Base-by-base conservation (phyloP, 192 early-diverging fungal species). In the Irineochytrium annulatum region DNA sequence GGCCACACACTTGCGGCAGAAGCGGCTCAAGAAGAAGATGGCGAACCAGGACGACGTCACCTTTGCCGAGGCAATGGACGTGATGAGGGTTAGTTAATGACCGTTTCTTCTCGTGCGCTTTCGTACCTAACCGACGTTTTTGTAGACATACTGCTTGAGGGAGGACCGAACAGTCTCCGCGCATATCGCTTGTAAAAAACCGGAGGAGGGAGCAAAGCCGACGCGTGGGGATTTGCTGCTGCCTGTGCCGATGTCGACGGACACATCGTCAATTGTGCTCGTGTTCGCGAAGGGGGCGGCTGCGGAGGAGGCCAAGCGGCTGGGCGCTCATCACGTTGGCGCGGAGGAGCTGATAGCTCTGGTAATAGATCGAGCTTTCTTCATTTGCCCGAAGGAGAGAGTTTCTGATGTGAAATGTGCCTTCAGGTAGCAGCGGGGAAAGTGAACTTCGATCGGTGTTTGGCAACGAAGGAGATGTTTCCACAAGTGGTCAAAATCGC, bases 381-480 rank as follows among this genome's bases (percentile, higher is more conserved):
- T 8, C 35, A 57, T 32, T 28, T 78, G 85, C 19, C 60, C 66
- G 3, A 24, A n/a, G n/a, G n/a, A n/a, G n/a, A n/a, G n/a, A n/a
- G n/a, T n/a, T n/a, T n/a, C n/a, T n/a, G n/a, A n/a, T n/a, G n/a
- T n/a, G n/a, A n/a, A n/a, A n/a, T n/a, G n/a, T n/a, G 16, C 14
- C 20, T 29, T 16, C 44, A 77, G 62, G 59, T 78, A 29, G 44
- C 51, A 20, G 65, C 84, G 3, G 86, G 81, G 43, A 66, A 85
- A 56, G 51, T 93, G 30, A 65, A 80, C 53, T 91, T 94, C 67
- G 89, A 93, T 76, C 89, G 88, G 62, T 89, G 86, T 55, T 73
- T 98, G 49, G 80, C 91, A 4, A 98, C 92, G 32, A 90, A 89
- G 29, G 88, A 78, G 17, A 91, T 95, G 88, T 86, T 91, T 72